Evolutionary conservation across 2,329 filamentous ascomycete genomes (phyloP), one percentile per base, ranked within the genome.

Genomic region (Waltergamsia citrina): DNA sequence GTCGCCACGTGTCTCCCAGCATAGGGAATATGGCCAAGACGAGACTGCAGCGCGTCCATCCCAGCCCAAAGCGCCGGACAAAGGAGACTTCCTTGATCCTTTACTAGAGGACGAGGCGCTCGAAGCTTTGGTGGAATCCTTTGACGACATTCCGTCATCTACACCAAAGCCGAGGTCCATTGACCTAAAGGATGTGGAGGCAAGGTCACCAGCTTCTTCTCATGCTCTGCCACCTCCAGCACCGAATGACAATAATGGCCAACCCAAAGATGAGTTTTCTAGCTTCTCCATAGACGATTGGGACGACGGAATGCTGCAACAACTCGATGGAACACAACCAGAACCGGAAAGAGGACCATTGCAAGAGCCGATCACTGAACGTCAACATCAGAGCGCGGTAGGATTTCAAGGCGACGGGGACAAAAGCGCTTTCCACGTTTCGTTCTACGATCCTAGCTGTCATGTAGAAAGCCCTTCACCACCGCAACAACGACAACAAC

Each of bases 401-500:
- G n/a, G n/a, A n/a, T n/a, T n/a, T n/a, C n/a, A n/a, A n/a, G n/a
- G n/a, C n/a, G n/a, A n/a, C n/a, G n/a, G n/a, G n/a, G n/a, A n/a
- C n/a, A n/a, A n/a, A n/a, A n/a, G n/a, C n/a, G n/a, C n/a, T n/a
- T n/a, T n/a, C n/a, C n/a, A n/a, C n/a, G n/a, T n/a, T n/a, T n/a
- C n/a, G n/a, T n/a, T n/a, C n/a, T n/a, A n/a, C n/a, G n/a, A n/a
- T n/a, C n/a, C n/a, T n/a, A n/a, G n/a, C n/a, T n/a, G n/a, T n/a
- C n/a, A n/a, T n/a, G n/a, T n/a, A n/a, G n/a, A n/a, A n/a, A n/a
- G n/a, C n/a, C 10, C 19, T 16, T 35, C 39, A 10, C 44, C 42
- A 8, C 39, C 38, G 2, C 38, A 38, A 4, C 41, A 35, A 4
- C 43, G 43, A 1, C 48, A 52, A 24, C 29, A 37, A 3, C 55